Base-by-base conservation (phyloP, 345 rosid species). In the Corchorus capsularis region DNA sequence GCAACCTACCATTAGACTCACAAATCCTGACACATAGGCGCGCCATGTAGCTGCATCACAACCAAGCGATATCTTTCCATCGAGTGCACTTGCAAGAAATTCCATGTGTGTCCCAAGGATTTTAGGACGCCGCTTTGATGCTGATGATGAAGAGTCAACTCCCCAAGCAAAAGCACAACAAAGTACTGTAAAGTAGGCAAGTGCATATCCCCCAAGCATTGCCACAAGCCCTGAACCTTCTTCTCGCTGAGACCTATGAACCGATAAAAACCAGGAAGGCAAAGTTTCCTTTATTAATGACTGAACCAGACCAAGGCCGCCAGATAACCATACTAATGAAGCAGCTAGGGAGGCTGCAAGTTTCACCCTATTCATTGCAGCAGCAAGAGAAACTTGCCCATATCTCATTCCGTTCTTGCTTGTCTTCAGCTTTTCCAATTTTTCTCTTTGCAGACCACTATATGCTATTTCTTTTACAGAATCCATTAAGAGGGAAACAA, bases 141-240 rank as follows among this genome's bases (percentile, higher is more conserved):
- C 86, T 10, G 95, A 78, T 11, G 92, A 82, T 35, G 91, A 81
- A 0, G 95, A 90, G 72, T 92, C 97, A 3, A 96, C 78, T 1
- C 99, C 98, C 99, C 99, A 96, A 7, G 97, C 94, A 27, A 93
- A 91, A 59, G 97, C 89, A 71, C 96, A 95, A 19, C 93, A 90
- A 53, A 92, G 89, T 66, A 96, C 79, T 0, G 87, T 87, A 72
- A 96, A 91, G 83, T 93, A 89, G 34, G 98, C 96, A 13, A 96
- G 94, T 11, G 94, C 97, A 63, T 88, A 91, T 1, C 99, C 97
- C 56, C 94, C 81, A 16, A 93, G 90, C 89, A 86, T 87, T 32
- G 97, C 90, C 19, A 89, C 88, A 75, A 89, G 71, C 65, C 90
- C 97, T 35, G 90, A 86, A 46, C 80, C 82, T 79, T 79, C 84